Conservation (phyloP, 2,329 filamentous ascomycete genomes). For the Fusarium brachygibbosum region DNA sequence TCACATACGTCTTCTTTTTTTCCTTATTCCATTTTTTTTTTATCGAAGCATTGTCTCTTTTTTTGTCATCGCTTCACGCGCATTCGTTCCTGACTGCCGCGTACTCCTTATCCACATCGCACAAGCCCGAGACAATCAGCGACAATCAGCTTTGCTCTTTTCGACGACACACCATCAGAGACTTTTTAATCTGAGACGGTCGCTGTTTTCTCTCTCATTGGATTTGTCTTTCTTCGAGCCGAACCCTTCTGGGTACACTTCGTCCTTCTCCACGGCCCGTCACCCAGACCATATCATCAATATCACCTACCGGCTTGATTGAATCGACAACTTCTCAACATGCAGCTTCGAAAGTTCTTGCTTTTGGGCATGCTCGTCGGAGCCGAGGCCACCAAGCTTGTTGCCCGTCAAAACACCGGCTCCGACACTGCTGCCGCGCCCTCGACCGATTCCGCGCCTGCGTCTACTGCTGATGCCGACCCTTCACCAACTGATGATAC, state of each 20-base stretch:
- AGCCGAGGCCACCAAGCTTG: conserved; percentile 41
- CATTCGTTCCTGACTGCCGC: conserved; percentile 30
- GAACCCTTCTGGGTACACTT: conserved; percentile 37
- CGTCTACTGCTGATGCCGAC: conserved; percentile 14
- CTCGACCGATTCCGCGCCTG: conserved; percentile 9
- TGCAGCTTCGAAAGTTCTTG: conserved; percentile 47
- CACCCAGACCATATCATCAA: conserved; percentile 12
- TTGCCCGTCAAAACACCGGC: conserved; percentile 34
- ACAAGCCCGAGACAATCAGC: conserved; percentile 40
- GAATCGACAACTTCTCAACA: conserved; percentile 34
- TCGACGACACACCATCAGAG: conserved; percentile 23
- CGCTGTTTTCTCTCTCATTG: conserved; percentile 39
- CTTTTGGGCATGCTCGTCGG: conserved; percentile 45
- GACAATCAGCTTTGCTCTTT: conserved; percentile 26
- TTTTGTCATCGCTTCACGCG: conserved; percentile 17
- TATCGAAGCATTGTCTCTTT: neutral
- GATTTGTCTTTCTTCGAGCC: conserved; percentile 29
- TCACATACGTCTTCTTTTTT: conserved; percentile 12
- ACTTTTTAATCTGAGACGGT: conserved; percentile 36
- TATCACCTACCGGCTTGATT: conserved; percentile 31
- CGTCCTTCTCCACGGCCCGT: conserved; percentile 14
- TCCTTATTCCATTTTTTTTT: conserved; percentile 7
- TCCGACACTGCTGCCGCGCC: conserved; percentile 9
- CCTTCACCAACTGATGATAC: conserved; percentile 11
- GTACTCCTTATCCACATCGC: conserved; percentile 36